These are phyloP conservation scores for Pleurotus tuoliensis DNA, from an alignment of 768 basidiomycete species.

Conservation along the genomic window DNA sequence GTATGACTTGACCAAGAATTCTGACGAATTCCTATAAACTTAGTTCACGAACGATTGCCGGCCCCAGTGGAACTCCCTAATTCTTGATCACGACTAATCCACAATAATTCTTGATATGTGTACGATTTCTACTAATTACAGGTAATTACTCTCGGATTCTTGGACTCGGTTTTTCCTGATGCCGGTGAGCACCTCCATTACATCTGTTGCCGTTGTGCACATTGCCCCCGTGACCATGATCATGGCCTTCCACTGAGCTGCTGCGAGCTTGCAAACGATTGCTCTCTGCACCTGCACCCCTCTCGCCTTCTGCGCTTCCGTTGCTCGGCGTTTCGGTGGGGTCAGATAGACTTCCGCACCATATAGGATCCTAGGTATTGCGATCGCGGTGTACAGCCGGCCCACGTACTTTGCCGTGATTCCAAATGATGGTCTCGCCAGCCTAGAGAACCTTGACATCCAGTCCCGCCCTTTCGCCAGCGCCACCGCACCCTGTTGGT, in stretches of 20 bases:
- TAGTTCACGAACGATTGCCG: too few species aligned
- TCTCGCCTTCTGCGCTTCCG: neutral
- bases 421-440: neutral
- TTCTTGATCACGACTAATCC: too few species aligned
- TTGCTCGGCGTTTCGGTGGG: neutral
- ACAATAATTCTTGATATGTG: too few species aligned
- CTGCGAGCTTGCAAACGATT: neutral
- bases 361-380: neutral
- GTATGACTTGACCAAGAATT: too few species aligned
- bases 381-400: neutral
- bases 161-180: too few species aligned
- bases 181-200: slow-evolving; percentile 1
- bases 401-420: neutral
- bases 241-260: slow-evolving; percentile 2
- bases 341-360: neutral
- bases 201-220: slow-evolving; percentile 8
- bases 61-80: too few species aligned
- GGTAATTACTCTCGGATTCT: too few species aligned
- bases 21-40: too few species aligned
- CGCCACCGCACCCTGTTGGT: too few species aligned
- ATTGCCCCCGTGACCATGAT: slow-evolving; percentile 10
- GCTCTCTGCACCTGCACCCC: neutral
- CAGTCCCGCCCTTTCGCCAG: too few species aligned
- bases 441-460: neutral
- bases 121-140: too few species aligned